These are phyloP conservation scores for Xanthoconium separans DNA, from an alignment of 1,284 basidiomycete genomes.

Conservation along the genomic window DNA sequence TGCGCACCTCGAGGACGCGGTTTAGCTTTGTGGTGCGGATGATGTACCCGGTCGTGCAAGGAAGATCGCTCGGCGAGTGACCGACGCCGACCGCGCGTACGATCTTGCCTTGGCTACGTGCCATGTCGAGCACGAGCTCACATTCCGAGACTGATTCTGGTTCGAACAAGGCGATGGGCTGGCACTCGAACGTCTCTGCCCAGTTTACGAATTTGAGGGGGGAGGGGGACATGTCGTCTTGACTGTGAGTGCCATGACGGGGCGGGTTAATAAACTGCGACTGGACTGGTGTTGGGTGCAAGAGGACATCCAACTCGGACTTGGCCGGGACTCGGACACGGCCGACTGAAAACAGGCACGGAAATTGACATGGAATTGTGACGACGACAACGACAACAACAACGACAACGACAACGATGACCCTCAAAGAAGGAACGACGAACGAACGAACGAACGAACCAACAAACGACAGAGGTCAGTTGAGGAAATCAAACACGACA, in stretches of 20 bases:
- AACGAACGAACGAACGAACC: too few species aligned
- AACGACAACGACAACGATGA: too few species aligned
- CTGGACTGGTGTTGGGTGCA: not conserved
- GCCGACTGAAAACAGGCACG: not conserved
- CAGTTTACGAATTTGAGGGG: slow-evolving; percentile 61
- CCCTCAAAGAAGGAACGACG: too few species aligned
- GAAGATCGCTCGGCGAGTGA: slow-evolving; percentile 91
- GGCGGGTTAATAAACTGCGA: too few species aligned
- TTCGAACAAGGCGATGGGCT: slow-evolving; percentile 70
- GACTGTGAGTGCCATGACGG: too few species aligned
- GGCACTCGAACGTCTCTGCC: slow-evolving; percentile 66
- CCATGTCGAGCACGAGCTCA: slow-evolving; percentile 80
- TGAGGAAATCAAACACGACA: slow-evolving; percentile 58
- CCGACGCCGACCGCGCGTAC: slow-evolving; percentile 88
- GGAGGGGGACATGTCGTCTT: not conserved
- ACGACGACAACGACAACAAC: too few species aligned
- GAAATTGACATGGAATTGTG: not conserved
- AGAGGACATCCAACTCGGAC: slow-evolving; percentile 1
- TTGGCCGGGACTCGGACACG: slow-evolving; percentile 5
- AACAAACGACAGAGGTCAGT: slow-evolving; percentile 10
- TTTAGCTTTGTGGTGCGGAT: slow-evolving; percentile 73
- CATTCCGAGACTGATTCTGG: slow-evolving; percentile 77
- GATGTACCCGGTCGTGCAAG: slow-evolving; percentile 85
- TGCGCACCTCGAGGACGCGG: slow-evolving; percentile 69
- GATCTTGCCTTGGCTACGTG: slow-evolving; percentile 67